A percentile compares a stretch with the other conserved stretches of the same genome.
phyloP scores from a whole-genome alignment of 2,329 filamentous ascomycete species.

The Nakataea oryzae region DNA sequence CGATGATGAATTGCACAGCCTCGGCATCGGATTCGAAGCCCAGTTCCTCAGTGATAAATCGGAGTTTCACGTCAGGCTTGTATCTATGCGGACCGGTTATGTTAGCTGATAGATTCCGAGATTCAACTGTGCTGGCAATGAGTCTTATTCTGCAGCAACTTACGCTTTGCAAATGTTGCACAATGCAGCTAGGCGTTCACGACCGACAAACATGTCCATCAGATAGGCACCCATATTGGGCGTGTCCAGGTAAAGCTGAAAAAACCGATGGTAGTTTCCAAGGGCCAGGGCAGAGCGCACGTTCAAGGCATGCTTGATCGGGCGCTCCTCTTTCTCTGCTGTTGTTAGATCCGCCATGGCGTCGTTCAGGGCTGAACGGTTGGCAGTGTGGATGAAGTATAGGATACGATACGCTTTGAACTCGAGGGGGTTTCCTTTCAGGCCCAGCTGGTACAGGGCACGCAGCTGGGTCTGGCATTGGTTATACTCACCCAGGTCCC shows the following conservation, averaged over 20 bases:
- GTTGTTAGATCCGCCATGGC: constrained; percentile 96
- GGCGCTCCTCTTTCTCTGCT: constrained; percentile 79
- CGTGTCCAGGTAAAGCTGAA: constrained; percentile 87
- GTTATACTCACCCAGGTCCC: constrained; percentile 99
- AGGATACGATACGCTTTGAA: constrained; percentile 99
- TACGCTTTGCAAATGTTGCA: constrained; percentile 92
- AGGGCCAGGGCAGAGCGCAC: constrained; percentile 86
- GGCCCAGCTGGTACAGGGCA: constrained; percentile 75
- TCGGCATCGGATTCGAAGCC: constrained; percentile 89
- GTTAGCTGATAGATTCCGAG: constrained; percentile 24
- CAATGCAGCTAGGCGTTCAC: constrained; percentile 84
- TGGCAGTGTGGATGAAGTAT: constrained; percentile 98
- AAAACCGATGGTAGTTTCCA: constrained; percentile 96
- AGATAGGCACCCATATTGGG: constrained; percentile 97
- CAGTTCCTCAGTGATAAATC: constrained; percentile 91
- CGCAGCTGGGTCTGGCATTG: constrained; percentile 98
- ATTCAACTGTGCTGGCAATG: no score
- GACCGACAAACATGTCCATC: constrained; percentile 97
- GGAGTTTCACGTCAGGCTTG: constrained; percentile 79
- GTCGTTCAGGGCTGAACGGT: constrained; percentile 96
- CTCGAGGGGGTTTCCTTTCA: constrained; percentile 84
- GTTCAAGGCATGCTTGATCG: constrained; percentile 83
- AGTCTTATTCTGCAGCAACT: no score
- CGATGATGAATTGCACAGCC: constrained; percentile 81
- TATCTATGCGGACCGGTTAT: constrained; percentile 54